Conservation (phyloP, 208 protist species). For the Acanthamoeba castellanii region DNA sequence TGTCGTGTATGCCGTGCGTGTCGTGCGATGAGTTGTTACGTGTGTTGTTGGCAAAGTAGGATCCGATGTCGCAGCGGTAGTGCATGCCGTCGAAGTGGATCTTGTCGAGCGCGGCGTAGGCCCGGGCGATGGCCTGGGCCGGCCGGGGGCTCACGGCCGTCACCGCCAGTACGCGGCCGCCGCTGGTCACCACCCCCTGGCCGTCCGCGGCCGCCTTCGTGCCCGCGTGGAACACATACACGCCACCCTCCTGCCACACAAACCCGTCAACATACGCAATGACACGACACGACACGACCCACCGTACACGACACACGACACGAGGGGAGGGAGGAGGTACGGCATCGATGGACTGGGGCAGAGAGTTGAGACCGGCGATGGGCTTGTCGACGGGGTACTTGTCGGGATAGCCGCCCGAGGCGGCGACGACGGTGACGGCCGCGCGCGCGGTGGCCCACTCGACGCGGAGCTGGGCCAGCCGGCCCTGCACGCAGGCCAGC, state of each 20-base stretch:
- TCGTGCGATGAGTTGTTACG: neutral
- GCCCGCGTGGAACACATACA: constrained; percentile 87
- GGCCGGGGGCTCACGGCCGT: constrained; percentile 73
- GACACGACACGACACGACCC: neutral
- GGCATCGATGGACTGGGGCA: neutral
- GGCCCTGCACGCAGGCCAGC: constrained; percentile 65
- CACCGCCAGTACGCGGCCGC: constrained; percentile 87
- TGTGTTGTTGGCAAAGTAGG: constrained; percentile 3
- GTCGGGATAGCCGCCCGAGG: constrained; percentile 87
- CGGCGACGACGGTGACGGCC: constrained; percentile 85
- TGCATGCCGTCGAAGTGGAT: constrained; percentile 85
- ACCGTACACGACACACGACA: neutral
- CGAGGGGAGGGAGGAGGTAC: neutral
- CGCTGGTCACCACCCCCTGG: constrained; percentile 81
- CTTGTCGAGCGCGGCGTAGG: constrained; percentile 69
- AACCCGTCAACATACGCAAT: neutral
- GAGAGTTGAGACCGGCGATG: constrained; percentile 73
- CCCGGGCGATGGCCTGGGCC: constrained; percentile 57
- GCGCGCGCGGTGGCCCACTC: constrained; percentile 50
- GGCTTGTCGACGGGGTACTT: constrained; percentile 79
- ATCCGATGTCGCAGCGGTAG: constrained; percentile 65
- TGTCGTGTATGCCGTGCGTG: neutral
- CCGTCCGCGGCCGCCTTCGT: constrained; percentile 70
- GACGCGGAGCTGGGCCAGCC: constrained; percentile 81
- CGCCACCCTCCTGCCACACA: constrained; percentile 16